A percentile compares a stretch with the other conserved stretches of the same genome.
These are phyloP conservation scores for Ustilago trichophora DNA, from an alignment of 1,284 basidiomycete species.

Conservation along the genomic window DNA sequence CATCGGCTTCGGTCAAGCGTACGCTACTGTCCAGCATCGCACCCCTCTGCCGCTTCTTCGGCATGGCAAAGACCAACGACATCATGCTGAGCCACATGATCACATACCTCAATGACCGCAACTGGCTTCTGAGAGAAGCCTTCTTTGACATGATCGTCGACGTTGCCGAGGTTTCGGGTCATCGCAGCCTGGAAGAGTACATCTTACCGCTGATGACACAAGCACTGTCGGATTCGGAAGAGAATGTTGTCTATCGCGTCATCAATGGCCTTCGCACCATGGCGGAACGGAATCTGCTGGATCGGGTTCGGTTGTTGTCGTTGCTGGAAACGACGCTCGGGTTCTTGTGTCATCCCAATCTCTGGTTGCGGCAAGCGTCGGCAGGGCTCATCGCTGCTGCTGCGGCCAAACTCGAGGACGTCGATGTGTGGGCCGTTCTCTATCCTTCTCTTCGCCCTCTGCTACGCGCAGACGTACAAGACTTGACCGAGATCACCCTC, in stretches of 20 bases:
- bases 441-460: slow-evolving; percentile 89
- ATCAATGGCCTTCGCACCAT: slow-evolving; percentile 83
- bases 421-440: slow-evolving; percentile 92
- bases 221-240: slow-evolving; percentile 84
- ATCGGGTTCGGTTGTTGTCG: slow-evolving; percentile 93
- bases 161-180: slow-evolving; percentile 72
- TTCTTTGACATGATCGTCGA: slow-evolving; percentile 97
- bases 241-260: slow-evolving; percentile 88
- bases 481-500: slow-evolving; percentile 79
- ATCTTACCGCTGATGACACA: slow-evolving; percentile 94
- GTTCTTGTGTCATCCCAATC: slow-evolving; percentile 92
- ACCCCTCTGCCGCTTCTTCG: slow-evolving; percentile 89
- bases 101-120: slow-evolving; percentile 94
- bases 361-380: slow-evolving; percentile 96
- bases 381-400: slow-evolving; percentile 84
- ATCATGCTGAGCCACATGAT: slow-evolving; percentile 96
- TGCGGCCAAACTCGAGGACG: slow-evolving; percentile 73
- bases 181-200: slow-evolving; percentile 72
- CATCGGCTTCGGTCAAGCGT: slow-evolving; percentile 71
- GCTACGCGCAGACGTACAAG: slow-evolving; percentile 82
- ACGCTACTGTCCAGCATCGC: slow-evolving; percentile 78
- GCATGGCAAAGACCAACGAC: slow-evolving; percentile 90
- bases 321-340: slow-evolving; percentile 84
- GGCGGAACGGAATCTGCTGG: slow-evolving; percentile 84
- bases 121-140: slow-evolving; percentile 84